Base-by-base conservation (phyloP, 495 filamentous ascomycete genomes). In the Oleoguttula mirabilis region DNA sequence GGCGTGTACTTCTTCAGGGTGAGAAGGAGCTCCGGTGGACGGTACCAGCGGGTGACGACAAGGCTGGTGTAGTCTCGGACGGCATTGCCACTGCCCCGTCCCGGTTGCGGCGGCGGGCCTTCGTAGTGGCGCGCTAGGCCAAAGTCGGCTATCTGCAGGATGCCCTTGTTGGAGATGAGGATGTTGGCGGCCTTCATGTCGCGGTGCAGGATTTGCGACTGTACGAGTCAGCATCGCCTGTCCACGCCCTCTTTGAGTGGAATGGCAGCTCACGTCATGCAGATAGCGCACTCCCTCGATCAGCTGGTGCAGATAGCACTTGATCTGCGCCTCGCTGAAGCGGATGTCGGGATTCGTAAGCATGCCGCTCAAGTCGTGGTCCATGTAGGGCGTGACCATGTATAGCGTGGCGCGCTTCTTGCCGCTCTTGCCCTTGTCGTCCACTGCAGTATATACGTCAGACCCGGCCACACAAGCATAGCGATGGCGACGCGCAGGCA, bases 121-220 rank as follows among this genome's bases (percentile, higher is more conserved):
- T 95, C 86, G 51, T 88, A 99, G 45, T 93, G 86, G 51, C 90
- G 72, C 24, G 90, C 90, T 24, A 99, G 69, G 34, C 90, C 90
- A 53, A 99, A 99, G 66, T 99, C 90, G 21, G 87, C 90, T 61
- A 99, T 96, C 56, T 94, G 87, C 34, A 99, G 74, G 41, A 94
- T 79, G 11, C 90, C 90, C 31, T 74, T 72, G 59, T 99, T 99
- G 62, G 82, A 93, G 60, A 99, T 96, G 34, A 99, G 74, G 1
- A 99, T 72, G 58, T 99, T 99, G 48, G 90, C 90, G 14, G 90
- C 90, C 67, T 98, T 98, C 90, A 98, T 95, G 55, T 98, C 90
- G 59, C 90, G 77, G 60, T 98, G 90, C 12, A 98, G 63, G 43
- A 96, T 94, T 37, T 80, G 76, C 51, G 75, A 88, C 57, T 76